Evolutionary conservation across 352 stramenopile species (phyloP).

Genomic region (Phytophthora aleatoria): DNA sequence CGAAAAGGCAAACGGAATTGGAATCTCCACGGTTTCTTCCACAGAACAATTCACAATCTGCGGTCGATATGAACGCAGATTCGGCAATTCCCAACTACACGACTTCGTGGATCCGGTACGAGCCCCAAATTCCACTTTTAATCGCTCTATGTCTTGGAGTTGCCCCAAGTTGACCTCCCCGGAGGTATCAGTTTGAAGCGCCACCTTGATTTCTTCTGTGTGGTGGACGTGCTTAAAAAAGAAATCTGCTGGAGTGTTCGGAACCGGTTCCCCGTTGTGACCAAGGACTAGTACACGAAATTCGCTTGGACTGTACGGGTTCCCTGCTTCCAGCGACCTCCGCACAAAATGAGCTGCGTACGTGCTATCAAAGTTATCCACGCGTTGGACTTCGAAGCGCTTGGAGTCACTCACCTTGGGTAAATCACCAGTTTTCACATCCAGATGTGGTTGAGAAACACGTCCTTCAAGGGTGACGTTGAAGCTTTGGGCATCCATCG

Average conservation of each 20-base stretch:
- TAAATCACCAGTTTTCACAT: constrained; percentile 14
- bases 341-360: constrained; percentile 50
- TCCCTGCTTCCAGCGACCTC: constrained; percentile 12
- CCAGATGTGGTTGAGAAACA: constrained; percentile 6
- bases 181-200: constrained; percentile 34
- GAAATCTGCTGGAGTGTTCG: constrained; percentile 29
- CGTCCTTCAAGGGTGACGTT: constrained; percentile 30
- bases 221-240: constrained; percentile 38
- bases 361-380: constrained; percentile 37
- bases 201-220: constrained; percentile 10
- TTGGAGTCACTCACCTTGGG: constrained; percentile 38
- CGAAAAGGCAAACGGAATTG: constrained; percentile 38
- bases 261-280: constrained; percentile 57
- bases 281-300: constrained; percentile 46
- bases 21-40: constrained; percentile 39
- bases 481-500: constrained; percentile 32
- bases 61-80: constrained; percentile 36
- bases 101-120: not conserved
- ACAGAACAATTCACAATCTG: constrained; percentile 41
- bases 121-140: constrained; percentile 24
- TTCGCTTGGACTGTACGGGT: constrained; percentile 27
- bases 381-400: constrained; percentile 43
- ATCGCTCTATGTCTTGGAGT: constrained; percentile 24
- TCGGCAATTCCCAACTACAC: constrained; percentile 56
- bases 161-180: constrained; percentile 50